Percentiles rank a stretch among this genome's conserved stretches.
These are phyloP conservation scores for Nyctanthes arbortristis DNA, from an alignment of 257 asterid species.

Conservation along the genomic window DNA sequence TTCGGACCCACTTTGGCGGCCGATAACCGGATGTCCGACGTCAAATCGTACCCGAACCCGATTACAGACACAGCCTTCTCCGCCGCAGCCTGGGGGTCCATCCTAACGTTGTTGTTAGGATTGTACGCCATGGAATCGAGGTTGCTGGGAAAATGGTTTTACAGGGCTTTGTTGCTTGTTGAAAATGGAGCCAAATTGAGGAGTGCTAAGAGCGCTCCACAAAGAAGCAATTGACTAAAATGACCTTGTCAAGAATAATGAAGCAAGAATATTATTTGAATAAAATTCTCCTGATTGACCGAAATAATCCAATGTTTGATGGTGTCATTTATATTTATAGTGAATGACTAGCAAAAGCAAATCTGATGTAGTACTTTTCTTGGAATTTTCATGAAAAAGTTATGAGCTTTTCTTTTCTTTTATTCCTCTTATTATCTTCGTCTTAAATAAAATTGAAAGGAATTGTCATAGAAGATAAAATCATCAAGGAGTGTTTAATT, in stretches of 20 bases:
- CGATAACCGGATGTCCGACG: slow-evolving; percentile 66
- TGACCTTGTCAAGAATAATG: slow-evolving; percentile 15
- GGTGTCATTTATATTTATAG: too few relatives aligned
- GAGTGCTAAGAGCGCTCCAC: not conserved
- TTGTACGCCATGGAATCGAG: slow-evolving; percentile 48
- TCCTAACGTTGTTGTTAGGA: slow-evolving; percentile 34
- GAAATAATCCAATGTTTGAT: too few relatives aligned
- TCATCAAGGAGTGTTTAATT: too few relatives aligned
- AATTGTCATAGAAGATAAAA: too few relatives aligned
- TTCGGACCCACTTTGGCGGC: slow-evolving; percentile 75
- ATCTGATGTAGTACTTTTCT: too few relatives aligned
- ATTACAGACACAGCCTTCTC: slow-evolving; percentile 86
- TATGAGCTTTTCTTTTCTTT: too few relatives aligned
- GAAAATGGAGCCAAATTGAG: slow-evolving; percentile 1
- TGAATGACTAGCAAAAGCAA: too few relatives aligned
- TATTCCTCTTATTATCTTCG: too few relatives aligned
- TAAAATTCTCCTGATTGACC: not conserved
- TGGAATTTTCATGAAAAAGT: too few relatives aligned
- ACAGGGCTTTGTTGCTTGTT: slow-evolving; percentile 1
- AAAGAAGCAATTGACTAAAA: slow-evolving; percentile 13
- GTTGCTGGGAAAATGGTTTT: slow-evolving; percentile 5
- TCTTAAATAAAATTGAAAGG: too few relatives aligned
- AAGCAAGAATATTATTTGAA: not conserved
- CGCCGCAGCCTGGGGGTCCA: slow-evolving; percentile 84
- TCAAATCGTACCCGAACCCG: slow-evolving; percentile 85